phyloP scores from a whole-genome alignment of 2,329 filamentous ascomycete genomes.

The Clarireedia monteithiana region DNA sequence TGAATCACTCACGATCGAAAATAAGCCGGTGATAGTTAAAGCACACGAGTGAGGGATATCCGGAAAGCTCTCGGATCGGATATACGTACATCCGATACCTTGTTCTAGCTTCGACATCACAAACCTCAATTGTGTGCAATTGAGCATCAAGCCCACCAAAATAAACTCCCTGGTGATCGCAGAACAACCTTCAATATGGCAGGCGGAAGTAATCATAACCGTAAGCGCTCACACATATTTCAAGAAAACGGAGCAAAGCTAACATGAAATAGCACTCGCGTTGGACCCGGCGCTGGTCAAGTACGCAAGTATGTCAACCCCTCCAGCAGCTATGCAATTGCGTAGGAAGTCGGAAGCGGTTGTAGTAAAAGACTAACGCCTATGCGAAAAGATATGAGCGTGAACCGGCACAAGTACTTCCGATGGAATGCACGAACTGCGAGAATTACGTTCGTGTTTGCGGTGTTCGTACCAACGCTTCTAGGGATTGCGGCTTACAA shows the following conservation, averaged over 20 bases:
- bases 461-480: conserved; percentile 61
- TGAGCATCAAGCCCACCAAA: conserved; percentile 1
- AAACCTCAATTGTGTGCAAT: conserved; percentile 11
- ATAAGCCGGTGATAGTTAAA: neutral
- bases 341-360: neutral
- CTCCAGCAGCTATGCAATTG: neutral
- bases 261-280: conserved; percentile 22
- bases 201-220: conserved; percentile 35
- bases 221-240: conserved; percentile 26
- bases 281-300: conserved; percentile 43
- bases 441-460: conserved; percentile 70
- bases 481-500: conserved; percentile 67
- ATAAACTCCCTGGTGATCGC: conserved; percentile 10
- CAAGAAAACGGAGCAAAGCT: conserved; percentile 8
- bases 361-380: neutral
- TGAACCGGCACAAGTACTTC: conserved; percentile 90
- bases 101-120: neutral
- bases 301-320: conserved; percentile 41
- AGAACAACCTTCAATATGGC: conserved; percentile 35
- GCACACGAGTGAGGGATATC: neutral
- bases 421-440: conserved; percentile 83
- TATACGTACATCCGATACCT: neutral
- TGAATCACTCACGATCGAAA: neutral
- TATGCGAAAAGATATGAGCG: conserved; percentile 53
- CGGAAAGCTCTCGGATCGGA: neutral